phyloP scores from a whole-genome alignment of 108 stramenopile genomes.

The Pseudonitzschia multistriata region DNA sequence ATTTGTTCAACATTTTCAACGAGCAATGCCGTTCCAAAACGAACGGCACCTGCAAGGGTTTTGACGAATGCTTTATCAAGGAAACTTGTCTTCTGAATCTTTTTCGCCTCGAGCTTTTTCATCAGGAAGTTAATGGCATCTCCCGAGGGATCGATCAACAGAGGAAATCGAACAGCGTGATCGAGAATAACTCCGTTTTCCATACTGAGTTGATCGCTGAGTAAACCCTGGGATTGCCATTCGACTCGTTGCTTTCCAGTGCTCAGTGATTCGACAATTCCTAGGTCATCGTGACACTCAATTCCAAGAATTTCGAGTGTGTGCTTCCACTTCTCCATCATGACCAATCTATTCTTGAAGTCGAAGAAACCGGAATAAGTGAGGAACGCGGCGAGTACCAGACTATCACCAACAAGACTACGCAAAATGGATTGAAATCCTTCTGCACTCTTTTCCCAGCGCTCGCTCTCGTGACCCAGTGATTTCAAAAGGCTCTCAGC shows the following conservation, averaged over 20 bases:
- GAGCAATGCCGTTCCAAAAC: slow-evolving; percentile 95
- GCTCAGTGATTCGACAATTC: slow-evolving; percentile 88
- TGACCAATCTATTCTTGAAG: slow-evolving; percentile 64
- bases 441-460: slow-evolving; percentile 92
- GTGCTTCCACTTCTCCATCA: slow-evolving; percentile 79
- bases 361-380: slow-evolving; percentile 95
- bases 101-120: slow-evolving; percentile 78
- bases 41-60: slow-evolving; percentile 93
- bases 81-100: slow-evolving; percentile 92
- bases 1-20: slow-evolving; percentile 94
- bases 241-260: slow-evolving; percentile 80
- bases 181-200: slow-evolving; percentile 97
- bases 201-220: slow-evolving; percentile 86
- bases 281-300: slow-evolving; percentile 81
- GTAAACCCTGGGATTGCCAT: slow-evolving; percentile 92
- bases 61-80: slow-evolving; percentile 97
- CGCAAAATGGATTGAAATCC: slow-evolving; percentile 80
- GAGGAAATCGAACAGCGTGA: slow-evolving; percentile 86
- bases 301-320: slow-evolving; percentile 80
- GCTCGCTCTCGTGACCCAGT: slow-evolving; percentile 92
- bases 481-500: slow-evolving; percentile 90
- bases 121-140: slow-evolving; percentile 89
- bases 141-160: slow-evolving; percentile 99
- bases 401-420: slow-evolving; percentile 89
- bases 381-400: slow-evolving; percentile 91